Evolutionary conservation across 2,329 filamentous ascomycete species (phyloP), one percentile per base, ranked within the genome.

Genomic region (Hymenoscyphus fructigenus): DNA sequence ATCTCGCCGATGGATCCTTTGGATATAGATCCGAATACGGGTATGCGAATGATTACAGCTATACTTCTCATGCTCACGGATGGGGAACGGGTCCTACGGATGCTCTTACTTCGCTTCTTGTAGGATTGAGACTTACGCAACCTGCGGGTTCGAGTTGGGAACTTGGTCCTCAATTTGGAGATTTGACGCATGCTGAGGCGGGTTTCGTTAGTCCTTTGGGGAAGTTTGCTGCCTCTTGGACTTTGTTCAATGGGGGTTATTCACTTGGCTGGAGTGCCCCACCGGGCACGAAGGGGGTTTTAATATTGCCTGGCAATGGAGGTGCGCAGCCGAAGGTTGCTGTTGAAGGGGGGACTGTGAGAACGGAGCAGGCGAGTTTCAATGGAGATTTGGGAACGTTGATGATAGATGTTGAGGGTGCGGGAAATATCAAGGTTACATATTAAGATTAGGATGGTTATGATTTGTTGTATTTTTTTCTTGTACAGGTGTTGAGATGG

Each of bases 1-100:
- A 86, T 65, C 77, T 85, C 1, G 74, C 73, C 0, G 80, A 88
- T 67, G 85, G 84, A 2, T 82, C 78, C 0, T 89, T 85, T 67
- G 83, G 81, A 1, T 89, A 89, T 70, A 79, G 84, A 1, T 78
- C 76, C 34, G 75, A 80, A 55, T 74, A 80, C 6, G 85, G 84
- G 0, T 88, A 88, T 67, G 74, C 74, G 3, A 78, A 81, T 57
- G 82, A 84, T 47, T 66, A 65, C 23, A 67, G 66, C 5, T 81
- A 82, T 63, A 80, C 80, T 6, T 80, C 77, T n/a, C 82, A 83
- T 66, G 75, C 81, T 15, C 81, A 84, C 70, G 81, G 82, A 9
- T 84, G 82, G 82, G 78, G 78, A 10, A 79, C 79, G 0, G 82
- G 82, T 0, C 82, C 82, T 12, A 81, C 81, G 1, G 78, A 78